Evolutionary conservation across 257 asterid genomes (phyloP), one percentile per base, ranked within the genome.

Genomic region (Parsonsia alboflavescens): DNA sequence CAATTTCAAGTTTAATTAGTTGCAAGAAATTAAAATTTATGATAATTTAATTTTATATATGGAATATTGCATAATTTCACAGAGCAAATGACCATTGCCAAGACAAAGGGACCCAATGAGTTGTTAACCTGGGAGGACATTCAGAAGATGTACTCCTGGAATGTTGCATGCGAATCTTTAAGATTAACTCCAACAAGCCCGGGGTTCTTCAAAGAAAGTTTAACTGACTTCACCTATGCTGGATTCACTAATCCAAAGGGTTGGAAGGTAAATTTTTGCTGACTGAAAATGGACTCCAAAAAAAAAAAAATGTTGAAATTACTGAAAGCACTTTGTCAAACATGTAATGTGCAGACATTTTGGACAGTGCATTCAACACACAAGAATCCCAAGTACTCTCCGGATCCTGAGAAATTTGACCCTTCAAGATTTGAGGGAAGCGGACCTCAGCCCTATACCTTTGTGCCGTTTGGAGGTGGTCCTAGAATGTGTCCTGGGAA

Each of bases 71-170:
- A 7, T 39, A 10, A 65, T 65, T n/a, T 36, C 74, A 72, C 59
- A 82, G 86, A 82, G 52, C 84, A 79, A 73, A 82, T 58, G 78
- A 75, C 16, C 16, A 66, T 79, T 16, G 84, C 75, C 19, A 73
- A 79, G 24, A 26, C 53, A 30, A 82, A 81, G 65, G 74, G 61
- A 45, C 73, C 64, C 6, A 74, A 72, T 0, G 85, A 80, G 19
- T 72, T 79, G 26, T 58, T 80, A 30, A 83, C 52, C 0, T 80
- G 87, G 87, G 79, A 77, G 16, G 86, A 83, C 36, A 39, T 80
- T 30, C 75, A 80, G 72, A 83, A 80, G 87, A 83, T 77, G 74
- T 83, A 70, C 30, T 65, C 70, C 7, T 39, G 50, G 70, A 65
- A 65, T 65, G 50, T 65, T 15, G 70, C 70, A 13, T 65, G 70